Evolutionary conservation across 2,329 filamentous ascomycete species (phyloP).

Genomic region (Aspergillus sp.): DNA sequence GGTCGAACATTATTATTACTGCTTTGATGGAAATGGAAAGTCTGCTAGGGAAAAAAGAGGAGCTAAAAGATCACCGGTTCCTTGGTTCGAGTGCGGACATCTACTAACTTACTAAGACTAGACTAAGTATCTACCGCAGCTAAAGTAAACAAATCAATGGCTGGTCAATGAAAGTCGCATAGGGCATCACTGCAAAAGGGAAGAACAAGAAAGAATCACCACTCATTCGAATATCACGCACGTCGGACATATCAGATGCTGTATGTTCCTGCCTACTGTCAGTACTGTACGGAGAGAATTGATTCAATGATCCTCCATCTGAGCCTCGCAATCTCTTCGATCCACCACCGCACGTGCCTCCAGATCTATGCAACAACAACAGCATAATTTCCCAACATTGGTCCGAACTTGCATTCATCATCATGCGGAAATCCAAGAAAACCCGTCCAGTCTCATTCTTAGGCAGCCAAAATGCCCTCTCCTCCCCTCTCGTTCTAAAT

Average conservation of each 20-base stretch:
- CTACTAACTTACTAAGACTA: too few relatives aligned
- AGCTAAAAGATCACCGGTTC: conserved; percentile 19
- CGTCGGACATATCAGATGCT: too few relatives aligned
- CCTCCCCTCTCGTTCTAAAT: conserved; percentile 6
- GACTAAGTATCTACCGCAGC: background rate
- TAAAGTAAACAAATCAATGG: conserved; percentile 12
- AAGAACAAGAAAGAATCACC: background rate
- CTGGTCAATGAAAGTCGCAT: background rate
- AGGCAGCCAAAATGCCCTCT: conserved; percentile 10
- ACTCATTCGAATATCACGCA: background rate
- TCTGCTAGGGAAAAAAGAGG: conserved; percentile 3
- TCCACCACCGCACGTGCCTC: conserved; percentile 1
- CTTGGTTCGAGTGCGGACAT: conserved; percentile 16
- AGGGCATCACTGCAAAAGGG: background rate
- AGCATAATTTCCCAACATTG: background rate
- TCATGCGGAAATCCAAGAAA: background rate
- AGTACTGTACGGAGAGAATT: background rate
- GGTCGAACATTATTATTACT: background rate
- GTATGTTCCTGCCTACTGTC: too few relatives aligned
- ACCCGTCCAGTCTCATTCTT: conserved; percentile 2
- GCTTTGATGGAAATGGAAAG: too few relatives aligned
- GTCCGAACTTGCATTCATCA: conserved; percentile 1
- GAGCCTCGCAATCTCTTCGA: background rate
- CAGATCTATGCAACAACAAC: conserved; percentile 1
- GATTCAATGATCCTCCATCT: background rate